Conservation (phyloP, 345 rosid species). For the Salix arbutifolia region DNA sequence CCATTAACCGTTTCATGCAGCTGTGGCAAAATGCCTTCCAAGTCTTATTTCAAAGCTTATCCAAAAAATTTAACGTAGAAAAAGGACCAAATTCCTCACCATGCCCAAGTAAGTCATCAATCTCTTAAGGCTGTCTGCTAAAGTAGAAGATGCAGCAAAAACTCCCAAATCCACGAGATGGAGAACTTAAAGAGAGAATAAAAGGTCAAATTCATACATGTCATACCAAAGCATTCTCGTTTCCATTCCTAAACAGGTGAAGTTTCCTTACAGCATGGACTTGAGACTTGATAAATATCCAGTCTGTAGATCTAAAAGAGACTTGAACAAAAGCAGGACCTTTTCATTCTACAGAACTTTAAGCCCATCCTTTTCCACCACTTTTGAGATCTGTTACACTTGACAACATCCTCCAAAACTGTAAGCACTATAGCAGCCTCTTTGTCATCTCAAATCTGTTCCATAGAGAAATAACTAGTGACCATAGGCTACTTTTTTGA, state of each 20-base stretch:
- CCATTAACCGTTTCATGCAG: not conserved
- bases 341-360: constrained; percentile 20
- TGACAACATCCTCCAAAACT: constrained; percentile 27
- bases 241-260: constrained; percentile 28
- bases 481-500: constrained; percentile 27
- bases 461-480: constrained; percentile 61
- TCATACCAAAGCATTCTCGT: constrained; percentile 30
- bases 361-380: constrained; percentile 17
- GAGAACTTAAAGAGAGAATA: constrained; percentile 20
- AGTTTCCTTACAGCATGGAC: constrained; percentile 40
- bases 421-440: constrained; percentile 49
- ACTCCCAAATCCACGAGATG: constrained; percentile 5
- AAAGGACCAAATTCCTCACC: constrained; percentile 14
- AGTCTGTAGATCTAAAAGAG: constrained; percentile 22
- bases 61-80: not conserved
- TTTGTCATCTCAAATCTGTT: constrained; percentile 55
- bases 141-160: constrained; percentile 4
- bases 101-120: constrained; percentile 1
- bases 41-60: constrained; percentile 2
- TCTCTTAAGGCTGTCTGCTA: constrained; percentile 6
- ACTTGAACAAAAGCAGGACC: constrained; percentile 29
- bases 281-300: constrained; percentile 27
- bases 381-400: constrained; percentile 32
- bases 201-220: constrained; percentile 38
- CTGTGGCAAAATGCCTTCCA: constrained; percentile 2